Evolutionary conservation across 495 filamentous ascomycete genomes (phyloP).

Genomic region (Hypoxylon cercidicola): DNA sequence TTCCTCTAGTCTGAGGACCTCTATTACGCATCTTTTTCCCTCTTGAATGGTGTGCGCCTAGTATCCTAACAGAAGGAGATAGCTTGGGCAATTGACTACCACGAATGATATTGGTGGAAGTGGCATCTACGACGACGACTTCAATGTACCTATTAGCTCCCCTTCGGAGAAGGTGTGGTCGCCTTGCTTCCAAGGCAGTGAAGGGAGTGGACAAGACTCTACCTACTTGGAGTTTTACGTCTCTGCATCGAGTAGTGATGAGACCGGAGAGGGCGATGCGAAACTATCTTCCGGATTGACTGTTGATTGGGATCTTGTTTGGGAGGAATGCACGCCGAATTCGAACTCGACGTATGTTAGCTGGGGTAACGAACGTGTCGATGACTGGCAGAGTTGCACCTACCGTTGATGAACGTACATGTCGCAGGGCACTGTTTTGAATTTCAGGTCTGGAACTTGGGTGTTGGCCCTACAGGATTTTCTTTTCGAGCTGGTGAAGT

Average conservation of each 20-base stretch:
- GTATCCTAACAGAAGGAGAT: neutral
- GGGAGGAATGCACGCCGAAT: constrained; percentile 1
- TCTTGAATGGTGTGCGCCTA: neutral
- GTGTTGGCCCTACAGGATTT: too few relatives aligned
- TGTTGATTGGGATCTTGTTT: constrained; percentile 8
- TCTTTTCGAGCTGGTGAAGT: too few relatives aligned
- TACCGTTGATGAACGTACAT: too few relatives aligned
- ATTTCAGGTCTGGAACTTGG: too few relatives aligned
- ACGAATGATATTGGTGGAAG: neutral
- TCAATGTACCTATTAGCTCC: neutral
- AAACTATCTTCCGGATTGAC: constrained; percentile 3
- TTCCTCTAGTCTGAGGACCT: too few relatives aligned
- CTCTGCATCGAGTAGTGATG: constrained; percentile 3
- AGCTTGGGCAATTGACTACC: neutral
- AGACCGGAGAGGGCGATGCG: neutral
- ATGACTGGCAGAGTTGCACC: too few relatives aligned
- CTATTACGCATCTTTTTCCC: neutral
- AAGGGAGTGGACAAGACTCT: neutral
- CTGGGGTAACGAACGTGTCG: neutral
- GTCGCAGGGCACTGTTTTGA: too few relatives aligned
- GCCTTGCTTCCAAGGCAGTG: constrained; percentile 3
- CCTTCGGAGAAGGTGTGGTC: constrained; percentile 3
- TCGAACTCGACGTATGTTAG: neutral
- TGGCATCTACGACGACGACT: constrained; percentile 6
- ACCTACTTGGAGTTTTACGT: constrained; percentile 5